Evolutionary conservation across 495 filamentous ascomycete genomes (phyloP).

Genomic region (Penicillium turbatum): DNA sequence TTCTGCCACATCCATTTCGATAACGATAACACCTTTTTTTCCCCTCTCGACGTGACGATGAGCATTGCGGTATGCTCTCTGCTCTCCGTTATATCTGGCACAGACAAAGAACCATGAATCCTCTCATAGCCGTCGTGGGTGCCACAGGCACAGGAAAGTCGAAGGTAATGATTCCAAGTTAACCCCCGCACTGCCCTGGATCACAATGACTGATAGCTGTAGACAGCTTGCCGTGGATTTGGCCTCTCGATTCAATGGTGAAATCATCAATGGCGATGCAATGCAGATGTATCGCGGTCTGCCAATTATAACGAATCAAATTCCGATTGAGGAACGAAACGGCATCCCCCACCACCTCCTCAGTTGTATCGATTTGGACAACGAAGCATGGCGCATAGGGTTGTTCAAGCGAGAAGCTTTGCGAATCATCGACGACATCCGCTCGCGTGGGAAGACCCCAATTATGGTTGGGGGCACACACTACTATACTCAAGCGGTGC

Average conservation of each 20-base stretch:
- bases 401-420: constrained; percentile 66
- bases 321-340: constrained; percentile 66
- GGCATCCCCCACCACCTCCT: constrained; percentile 88
- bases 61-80: constrained; percentile 24
- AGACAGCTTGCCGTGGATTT: constrained; percentile 88
- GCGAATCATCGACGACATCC: constrained; percentile 71
- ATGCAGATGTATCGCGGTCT: constrained; percentile 96
- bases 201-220: constrained; percentile 25
- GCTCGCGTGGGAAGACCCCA: constrained; percentile 68
- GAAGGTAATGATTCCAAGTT: constrained; percentile 57
- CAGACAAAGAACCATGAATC: constrained; percentile 36
- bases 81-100: constrained; percentile 20
- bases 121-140: constrained; percentile 80
- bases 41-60: background rate
- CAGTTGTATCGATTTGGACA: constrained; percentile 64
- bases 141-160: constrained; percentile 97
- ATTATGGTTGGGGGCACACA: constrained; percentile 93
- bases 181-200: background rate
- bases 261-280: constrained; percentile 98
- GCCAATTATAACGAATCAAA: constrained; percentile 94
- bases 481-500: constrained; percentile 85
- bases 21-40: constrained; percentile 9
- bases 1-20: background rate
- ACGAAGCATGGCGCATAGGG: constrained; percentile 77
- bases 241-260: constrained; percentile 78